These are phyloP conservation scores for Geosiphon pyriformis DNA, from an alignment of 192 early-diverging fungal genomes.

Conservation along the genomic window DNA sequence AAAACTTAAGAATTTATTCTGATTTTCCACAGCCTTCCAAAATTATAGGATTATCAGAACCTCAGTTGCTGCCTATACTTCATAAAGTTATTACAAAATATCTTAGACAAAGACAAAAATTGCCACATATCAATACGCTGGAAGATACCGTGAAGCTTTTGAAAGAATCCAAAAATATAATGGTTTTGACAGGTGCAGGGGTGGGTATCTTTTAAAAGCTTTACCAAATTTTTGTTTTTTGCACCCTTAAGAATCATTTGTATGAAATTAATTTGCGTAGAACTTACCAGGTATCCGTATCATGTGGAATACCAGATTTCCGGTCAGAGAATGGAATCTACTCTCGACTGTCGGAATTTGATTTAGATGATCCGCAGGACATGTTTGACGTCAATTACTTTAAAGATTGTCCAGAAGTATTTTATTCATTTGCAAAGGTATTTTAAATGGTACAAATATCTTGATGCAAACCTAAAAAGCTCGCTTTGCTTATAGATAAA, in stretches of 20 bases:
- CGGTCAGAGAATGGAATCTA: conserved; percentile 92
- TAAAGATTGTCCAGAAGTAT: conserved; percentile 75
- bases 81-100: conserved; percentile 49
- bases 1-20: neutral
- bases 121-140: conserved; percentile 52
- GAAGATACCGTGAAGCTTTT: conserved; percentile 63
- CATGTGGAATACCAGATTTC: conserved; percentile 96
- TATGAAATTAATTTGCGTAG: conserved; percentile 2
- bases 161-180: conserved; percentile 57
- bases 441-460: neutral
- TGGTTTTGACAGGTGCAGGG: conserved; percentile 90
- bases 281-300: conserved; percentile 66
- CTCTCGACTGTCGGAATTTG: conserved; percentile 78
- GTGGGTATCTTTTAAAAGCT: conserved; percentile 33
- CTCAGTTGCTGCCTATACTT: conserved; percentile 57
- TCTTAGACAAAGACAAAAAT: conserved; percentile 47
- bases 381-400: conserved; percentile 98
- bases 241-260: neutral
- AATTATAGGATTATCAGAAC: conserved; percentile 42
- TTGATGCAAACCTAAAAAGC: too few relatives aligned
- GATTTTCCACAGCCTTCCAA: conserved; percentile 30
- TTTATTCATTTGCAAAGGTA: conserved; percentile 90
- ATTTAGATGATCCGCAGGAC: conserved; percentile 87
- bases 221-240: too few relatives aligned
- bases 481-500: too few relatives aligned